Evolutionary conservation across 305 asterid species (phyloP).

Genomic region (Fraxinus baroniana): DNA sequence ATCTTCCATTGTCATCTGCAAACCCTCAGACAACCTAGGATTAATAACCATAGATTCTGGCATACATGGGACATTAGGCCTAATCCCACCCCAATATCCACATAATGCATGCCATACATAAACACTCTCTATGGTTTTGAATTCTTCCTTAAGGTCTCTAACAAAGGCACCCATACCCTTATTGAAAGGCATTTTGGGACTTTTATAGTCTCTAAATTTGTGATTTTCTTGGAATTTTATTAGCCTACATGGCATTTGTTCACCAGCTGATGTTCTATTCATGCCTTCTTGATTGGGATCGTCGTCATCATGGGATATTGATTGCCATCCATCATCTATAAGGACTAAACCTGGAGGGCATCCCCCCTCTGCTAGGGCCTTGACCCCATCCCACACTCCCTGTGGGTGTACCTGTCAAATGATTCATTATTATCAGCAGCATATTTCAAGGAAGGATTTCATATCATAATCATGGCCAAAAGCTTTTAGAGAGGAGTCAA

Average conservation of each 20-base stretch:
- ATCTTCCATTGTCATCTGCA: conserved; percentile 31
- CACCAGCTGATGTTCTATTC: conserved; percentile 27
- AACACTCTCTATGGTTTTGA: conserved; percentile 11
- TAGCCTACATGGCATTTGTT: conserved; percentile 34
- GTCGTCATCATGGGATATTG: conserved; percentile 26
- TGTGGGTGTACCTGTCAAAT: conserved; percentile 10
- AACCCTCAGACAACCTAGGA: conserved; percentile 23
- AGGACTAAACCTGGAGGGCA: conserved; percentile 27
- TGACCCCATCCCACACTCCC: conserved; percentile 26
- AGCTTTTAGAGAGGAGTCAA: no score
- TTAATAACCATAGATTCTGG: conserved; percentile 19
- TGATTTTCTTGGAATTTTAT: conserved; percentile 30
- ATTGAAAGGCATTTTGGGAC: conserved; percentile 8
- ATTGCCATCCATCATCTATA: conserved; percentile 35
- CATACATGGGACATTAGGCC: conserved; percentile 20
- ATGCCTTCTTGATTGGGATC: conserved; percentile 27
- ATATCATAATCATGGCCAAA: no score
- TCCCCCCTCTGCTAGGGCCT: conserved; percentile 23
- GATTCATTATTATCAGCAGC: not conserved
- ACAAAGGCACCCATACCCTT: conserved; percentile 28
- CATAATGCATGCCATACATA: conserved; percentile 30
- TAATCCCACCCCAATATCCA: conserved; percentile 31
- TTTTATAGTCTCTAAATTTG: conserved; percentile 22
- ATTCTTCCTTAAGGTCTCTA: conserved; percentile 23
- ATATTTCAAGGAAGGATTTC: not conserved